phyloP scores from a whole-genome alignment of 306 rosid genomes.

The Prunus mira region DNA sequence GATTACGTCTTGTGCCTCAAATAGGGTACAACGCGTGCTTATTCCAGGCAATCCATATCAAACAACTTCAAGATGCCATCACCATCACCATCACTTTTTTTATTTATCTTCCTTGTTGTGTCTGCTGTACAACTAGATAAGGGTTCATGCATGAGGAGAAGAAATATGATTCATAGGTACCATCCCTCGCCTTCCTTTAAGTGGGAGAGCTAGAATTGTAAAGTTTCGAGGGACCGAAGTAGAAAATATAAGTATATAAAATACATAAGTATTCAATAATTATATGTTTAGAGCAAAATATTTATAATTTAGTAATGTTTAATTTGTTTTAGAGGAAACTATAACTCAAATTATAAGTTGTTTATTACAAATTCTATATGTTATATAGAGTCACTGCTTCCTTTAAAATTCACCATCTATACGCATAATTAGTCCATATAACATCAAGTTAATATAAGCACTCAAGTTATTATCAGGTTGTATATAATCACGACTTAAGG shows the following conservation, averaged over 20 bases:
- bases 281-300: too few species aligned
- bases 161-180: not conserved
- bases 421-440: too few species aligned
- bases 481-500: too few species aligned
- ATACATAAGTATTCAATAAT: accelerated
- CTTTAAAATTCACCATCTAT: too few species aligned
- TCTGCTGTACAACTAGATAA: not conserved
- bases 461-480: too few species aligned
- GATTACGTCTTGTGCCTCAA: conserved; percentile 42
- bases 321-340: too few species aligned
- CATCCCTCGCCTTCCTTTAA: not conserved
- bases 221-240: accelerated
- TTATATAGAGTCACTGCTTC: too few species aligned
- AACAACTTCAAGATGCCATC: conserved; percentile 21
- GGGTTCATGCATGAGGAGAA: not conserved
- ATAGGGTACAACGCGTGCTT: conserved; percentile 68
- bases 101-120: not conserved
- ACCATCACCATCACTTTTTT: not conserved
- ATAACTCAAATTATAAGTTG: too few species aligned
- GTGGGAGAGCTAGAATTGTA: accelerated
- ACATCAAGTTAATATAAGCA: too few species aligned
- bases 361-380: too few species aligned
- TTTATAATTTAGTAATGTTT: too few species aligned
- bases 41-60: conserved; percentile 17
- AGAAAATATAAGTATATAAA: too few species aligned